Evolutionary conservation across 345 rosid species (phyloP).

Genomic region (Erucastrum elatum): DNA sequence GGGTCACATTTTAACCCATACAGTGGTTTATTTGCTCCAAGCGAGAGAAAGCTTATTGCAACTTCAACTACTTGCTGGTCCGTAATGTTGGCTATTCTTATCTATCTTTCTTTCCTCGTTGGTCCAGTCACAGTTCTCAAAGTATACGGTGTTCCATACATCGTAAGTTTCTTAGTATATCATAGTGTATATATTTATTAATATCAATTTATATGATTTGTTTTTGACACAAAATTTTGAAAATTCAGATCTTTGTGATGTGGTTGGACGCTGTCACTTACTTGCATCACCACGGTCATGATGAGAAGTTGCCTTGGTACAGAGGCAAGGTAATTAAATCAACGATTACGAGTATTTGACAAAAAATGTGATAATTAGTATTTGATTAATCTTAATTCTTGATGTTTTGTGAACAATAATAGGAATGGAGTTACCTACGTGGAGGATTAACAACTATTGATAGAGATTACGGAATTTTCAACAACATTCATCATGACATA

Average conservation of each 20-base stretch:
- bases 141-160: conserved; percentile 75
- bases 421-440: conserved; percentile 88
- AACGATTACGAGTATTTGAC: not conserved
- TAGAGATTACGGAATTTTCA: conserved; percentile 76
- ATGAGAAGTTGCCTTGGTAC: conserved; percentile 89
- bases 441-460: conserved; percentile 92
- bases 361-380: not conserved
- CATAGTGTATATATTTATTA: not conserved
- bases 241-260: conserved; percentile 65
- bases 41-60: conserved; percentile 63
- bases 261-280: conserved; percentile 90
- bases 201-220: not conserved
- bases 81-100: conserved; percentile 52
- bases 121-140: conserved; percentile 55
- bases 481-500: conserved; percentile 82
- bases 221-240: not conserved
- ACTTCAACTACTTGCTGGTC: conserved; percentile 77
- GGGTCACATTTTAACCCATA: conserved; percentile 89
- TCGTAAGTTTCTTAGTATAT: conserved; percentile 40
- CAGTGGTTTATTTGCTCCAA: conserved; percentile 63
- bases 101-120: conserved; percentile 38
- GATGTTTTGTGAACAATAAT: not conserved
- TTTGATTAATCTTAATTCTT: not conserved
- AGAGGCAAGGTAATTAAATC: conserved; percentile 70
- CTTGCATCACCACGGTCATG: conserved; percentile 84